Evolutionary conservation across 257 asterid genomes (phyloP).

Genomic region (Gentiana dahurica): DNA sequence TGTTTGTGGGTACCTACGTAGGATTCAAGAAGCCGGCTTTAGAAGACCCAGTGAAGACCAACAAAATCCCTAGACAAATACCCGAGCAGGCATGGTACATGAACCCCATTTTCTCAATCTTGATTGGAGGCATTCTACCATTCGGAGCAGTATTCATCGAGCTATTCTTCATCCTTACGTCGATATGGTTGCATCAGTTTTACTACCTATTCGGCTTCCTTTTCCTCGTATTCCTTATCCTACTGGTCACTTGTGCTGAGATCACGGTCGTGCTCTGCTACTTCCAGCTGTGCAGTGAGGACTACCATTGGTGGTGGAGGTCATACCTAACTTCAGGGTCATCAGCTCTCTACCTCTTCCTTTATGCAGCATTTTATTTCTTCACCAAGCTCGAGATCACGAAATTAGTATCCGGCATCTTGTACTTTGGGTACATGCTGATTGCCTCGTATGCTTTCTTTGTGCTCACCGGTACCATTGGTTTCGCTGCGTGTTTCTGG

Average conservation of each 20-base stretch:
- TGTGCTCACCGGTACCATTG: constrained; percentile 81
- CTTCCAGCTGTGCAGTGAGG: constrained; percentile 96
- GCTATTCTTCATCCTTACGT: constrained; percentile 82
- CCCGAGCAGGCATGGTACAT: constrained; percentile 89
- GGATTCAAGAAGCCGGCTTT: constrained; percentile 72
- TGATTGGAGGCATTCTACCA: constrained; percentile 86
- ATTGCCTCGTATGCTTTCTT: constrained; percentile 79
- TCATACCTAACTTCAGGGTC: constrained; percentile 79
- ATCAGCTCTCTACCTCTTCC: constrained; percentile 72
- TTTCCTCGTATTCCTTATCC: constrained; percentile 67
- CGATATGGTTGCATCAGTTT: constrained; percentile 88
- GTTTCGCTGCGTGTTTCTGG: constrained; percentile 83
- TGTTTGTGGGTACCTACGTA: constrained; percentile 73
- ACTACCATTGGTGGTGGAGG: constrained; percentile 95
- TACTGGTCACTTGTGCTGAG: constrained; percentile 80
- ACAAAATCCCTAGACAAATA: constrained; percentile 80
- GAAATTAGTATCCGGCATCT: constrained; percentile 63
- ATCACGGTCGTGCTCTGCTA: constrained; percentile 82
- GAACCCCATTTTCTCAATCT: constrained; percentile 69
- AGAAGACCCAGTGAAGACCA: constrained; percentile 87
- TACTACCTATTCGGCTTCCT: constrained; percentile 88
- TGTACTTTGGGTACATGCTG: constrained; percentile 86
- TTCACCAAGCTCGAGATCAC: constrained; percentile 86
- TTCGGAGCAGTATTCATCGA: constrained; percentile 92
- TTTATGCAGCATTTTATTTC: constrained; percentile 74